Evolutionary conservation across 2,329 filamentous ascomycete species (phyloP).

Genomic region (Fusarium decemcellulare): DNA sequence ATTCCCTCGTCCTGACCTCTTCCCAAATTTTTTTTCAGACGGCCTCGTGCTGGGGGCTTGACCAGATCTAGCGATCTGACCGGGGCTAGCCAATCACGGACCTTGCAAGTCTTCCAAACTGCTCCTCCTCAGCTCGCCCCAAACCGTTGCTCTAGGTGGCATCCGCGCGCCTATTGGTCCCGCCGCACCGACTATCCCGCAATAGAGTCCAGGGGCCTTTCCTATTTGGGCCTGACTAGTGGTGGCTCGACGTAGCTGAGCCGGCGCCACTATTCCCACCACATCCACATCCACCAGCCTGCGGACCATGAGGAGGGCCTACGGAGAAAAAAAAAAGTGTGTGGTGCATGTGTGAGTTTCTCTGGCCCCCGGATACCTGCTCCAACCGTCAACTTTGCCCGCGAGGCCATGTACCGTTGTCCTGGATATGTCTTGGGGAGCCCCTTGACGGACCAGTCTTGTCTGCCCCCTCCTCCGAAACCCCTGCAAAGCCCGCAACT

Average conservation of each 20-base stretch:
- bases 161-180: conserved; percentile 49
- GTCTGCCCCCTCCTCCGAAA: conserved; percentile 13
- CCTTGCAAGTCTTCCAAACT: conserved; percentile 10
- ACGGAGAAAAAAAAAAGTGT: background rate
- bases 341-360: background rate
- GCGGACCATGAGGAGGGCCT: conserved; percentile 21
- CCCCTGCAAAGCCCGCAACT: conserved; percentile 30
- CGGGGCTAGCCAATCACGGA: conserved; percentile 21
- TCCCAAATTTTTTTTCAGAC: conserved; percentile 40
- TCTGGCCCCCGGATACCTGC: conserved; percentile 9
- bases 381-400: conserved; percentile 23
- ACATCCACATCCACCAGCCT: conserved; percentile 16
- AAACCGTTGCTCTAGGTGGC: conserved; percentile 36
- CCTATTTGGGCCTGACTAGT: conserved; percentile 45
- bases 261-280: conserved; percentile 28
- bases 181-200: conserved; percentile 36
- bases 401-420: background rate
- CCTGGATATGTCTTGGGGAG: background rate
- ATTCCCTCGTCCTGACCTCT: conserved; percentile 18
- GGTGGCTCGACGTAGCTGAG: conserved; percentile 46
- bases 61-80: conserved; percentile 37
- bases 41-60: conserved; percentile 38
- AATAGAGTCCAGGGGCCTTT: conserved; percentile 36
- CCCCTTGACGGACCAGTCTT: conserved; percentile 14
- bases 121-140: conserved; percentile 46